Base-by-base conservation (phyloP, 1,139 yeast genomes). In the Debaryomyces psychrophilus region DNA sequence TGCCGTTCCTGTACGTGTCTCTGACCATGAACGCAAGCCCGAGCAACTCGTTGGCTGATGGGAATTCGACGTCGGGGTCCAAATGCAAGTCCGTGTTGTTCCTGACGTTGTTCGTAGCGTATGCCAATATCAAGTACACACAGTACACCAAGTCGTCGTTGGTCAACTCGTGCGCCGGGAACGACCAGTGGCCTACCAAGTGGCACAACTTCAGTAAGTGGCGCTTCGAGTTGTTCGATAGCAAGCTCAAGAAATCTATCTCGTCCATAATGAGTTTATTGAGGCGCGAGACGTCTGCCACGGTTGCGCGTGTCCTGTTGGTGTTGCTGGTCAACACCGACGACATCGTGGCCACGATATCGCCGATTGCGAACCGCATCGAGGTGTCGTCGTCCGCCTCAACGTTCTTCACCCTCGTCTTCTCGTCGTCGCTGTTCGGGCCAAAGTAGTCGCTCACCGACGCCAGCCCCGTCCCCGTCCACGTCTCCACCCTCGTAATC, bases 1-100 rank as follows among this genome's bases (percentile, higher is more conserved):
- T 90, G 2, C 90, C 90, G 55, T 82, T 81, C 59, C 87, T 84
- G 64, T 93, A 93, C 38, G 88, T 80, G 57, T 87, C 87, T 52
- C 96, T 79, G 5, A 85, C 77, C 60, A 81, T 76, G 53, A 82
- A 79, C 25, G 87, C 68, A 53, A 88, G 75, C n/a, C 77, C 77
- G 42, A 82, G 63, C 22, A 87, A 66, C 49, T 74, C 76, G 55
- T 77, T 77, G 28, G 73, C 68, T 12, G 69, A 45, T 5, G 76
- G 65, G 2, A 61, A 52, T 25, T 64, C 47, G 60, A 60, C 8
- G 17, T 56, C 58, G 2, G 23, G 29, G 1, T 22, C 27, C 14
- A 25, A 22, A 8, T 54, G 53, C 20, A 59, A 44, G 5, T 52
- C 53, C n/a, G 52, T 44, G 5, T 54, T 45, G 11, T 48, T 37